Base-by-base conservation (phyloP, 768 basidiomycete species). In the Pulveroboletus ravenelii region DNA sequence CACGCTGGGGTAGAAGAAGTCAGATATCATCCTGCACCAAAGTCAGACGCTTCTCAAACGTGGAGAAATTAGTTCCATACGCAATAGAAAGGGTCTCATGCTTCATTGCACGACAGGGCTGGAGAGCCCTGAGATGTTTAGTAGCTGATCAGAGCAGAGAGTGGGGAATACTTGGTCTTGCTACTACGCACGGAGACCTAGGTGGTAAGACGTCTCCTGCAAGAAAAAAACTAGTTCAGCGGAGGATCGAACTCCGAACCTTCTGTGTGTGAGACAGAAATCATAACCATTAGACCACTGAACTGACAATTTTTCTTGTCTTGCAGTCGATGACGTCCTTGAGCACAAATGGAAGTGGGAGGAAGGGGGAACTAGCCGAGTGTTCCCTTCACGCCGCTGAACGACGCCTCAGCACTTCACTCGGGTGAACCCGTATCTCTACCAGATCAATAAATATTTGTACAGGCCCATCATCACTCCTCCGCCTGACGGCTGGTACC, bases 1-100 rank as follows among this genome's bases (percentile, higher is more conserved):
- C 3, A 94, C 86, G 51, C 81, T 77, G 1, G 96, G 96, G 62
- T 90, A 84, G 72, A 97, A 99, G 74, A 98, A 99, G 72, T 99
- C 96, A 37, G 85, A 89, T 51, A 98, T 82, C 90, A 98, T 93
- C 40, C 93, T 95, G 55, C 2, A 3, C 0, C 17, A n/a, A 27
- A 7, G 47, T 58, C 35, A 56, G 31, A 14, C 2, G 6, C 15
- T 37, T 13, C n/a, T 34, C 27, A 6, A 20, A 25, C 8, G 18
- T 8, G 39, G 47, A 39, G 6, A 8, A 3, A 18, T 27, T 4
- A 10, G 15, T 35, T 40, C 42, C 61, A 52, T 57, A 67, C 66
- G 66, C 66, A 36, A 67, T 65, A 5, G 67, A 61, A 47, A 69
- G 59, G 6, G 44, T 20, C 10, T 35, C 67, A 55, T 67, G 48